Base-by-base conservation (phyloP, 2,329 filamentous ascomycete genomes). In the Alternaria conjuncta region DNA sequence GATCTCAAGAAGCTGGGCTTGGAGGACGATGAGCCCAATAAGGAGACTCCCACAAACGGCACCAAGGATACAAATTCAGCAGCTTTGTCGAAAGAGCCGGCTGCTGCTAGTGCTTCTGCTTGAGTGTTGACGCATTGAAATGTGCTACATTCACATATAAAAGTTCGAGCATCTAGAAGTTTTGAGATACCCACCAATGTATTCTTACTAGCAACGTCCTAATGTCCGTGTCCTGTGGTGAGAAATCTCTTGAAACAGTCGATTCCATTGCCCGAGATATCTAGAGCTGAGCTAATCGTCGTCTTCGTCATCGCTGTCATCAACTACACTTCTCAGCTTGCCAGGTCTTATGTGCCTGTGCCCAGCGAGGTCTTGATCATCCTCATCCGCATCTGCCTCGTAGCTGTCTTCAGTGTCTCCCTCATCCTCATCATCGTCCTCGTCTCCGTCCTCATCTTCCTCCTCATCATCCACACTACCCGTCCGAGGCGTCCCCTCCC, bases 1-100 rank as follows among this genome's bases (percentile, higher is more conserved):
- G 81, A 84, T 59, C 56, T 84, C 53, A 75, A 75, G 59, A 83
- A 81, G 73, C 59, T 84, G 57, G 79, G 74, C 1, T 55, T 80
- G 20, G 76, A 74, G 23, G 77, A 77, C n/a, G 69, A 65, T 21
- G 57, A 28, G 15, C 12, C 13, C 30, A 58, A 20, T n/a, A n/a
- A 18, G 13, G 23, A 5, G 32, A 11, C 51, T 44, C 21, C 12
- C 4, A 28, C n/a, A 11, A 55, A 55, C 18, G 23, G 53, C 23
- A 26, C 23, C 15, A 44, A 55, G 21, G 13, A 45, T 10, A 4
- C 41, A 18, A 60, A 55, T 2, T 9, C 26, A 55, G 21, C 5
- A 46, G 7, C 26, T 36, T 21, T 12, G 3, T 41, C 10, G 13
- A n/a, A 55, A 3, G 21, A 44, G 44, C 53, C 21, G 15, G 15